A percentile compares a stretch with the other conserved stretches of the same genome.
phyloP scores from a whole-genome alignment of 371 early-diverging fungal genomes.

The Mucor irregularis region DNA sequence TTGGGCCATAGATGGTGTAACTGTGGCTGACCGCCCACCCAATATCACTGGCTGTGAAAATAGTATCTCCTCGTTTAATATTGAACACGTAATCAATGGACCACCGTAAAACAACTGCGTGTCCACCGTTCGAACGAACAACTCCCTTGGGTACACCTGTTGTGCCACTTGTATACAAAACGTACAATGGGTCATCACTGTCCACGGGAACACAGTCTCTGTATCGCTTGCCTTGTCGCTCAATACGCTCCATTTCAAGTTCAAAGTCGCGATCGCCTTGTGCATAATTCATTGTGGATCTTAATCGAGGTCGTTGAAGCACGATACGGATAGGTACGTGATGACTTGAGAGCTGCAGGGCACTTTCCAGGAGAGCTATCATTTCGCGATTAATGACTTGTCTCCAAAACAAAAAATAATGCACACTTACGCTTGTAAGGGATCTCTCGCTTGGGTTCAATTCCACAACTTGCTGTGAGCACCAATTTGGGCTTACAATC shows the following conservation, averaged over 20 bases:
- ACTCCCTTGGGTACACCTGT: conserved; percentile 90
- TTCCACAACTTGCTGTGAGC: conserved; percentile 78
- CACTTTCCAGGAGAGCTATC: conserved; percentile 67
- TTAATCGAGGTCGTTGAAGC: conserved; percentile 60
- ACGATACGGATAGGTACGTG: conserved; percentile 57
- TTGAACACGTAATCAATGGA: conserved; percentile 83
- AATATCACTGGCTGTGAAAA: conserved; percentile 87
- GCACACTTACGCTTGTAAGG: conserved; percentile 59
- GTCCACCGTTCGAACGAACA: conserved; percentile 88
- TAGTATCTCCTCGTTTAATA: conserved; percentile 68
- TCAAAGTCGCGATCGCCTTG: conserved; percentile 67
- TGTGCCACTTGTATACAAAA: conserved; percentile 92
- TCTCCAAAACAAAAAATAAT: background rate
- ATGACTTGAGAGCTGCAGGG: conserved; percentile 55
- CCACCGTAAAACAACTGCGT: conserved; percentile 80
- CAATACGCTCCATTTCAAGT: conserved; percentile 48
- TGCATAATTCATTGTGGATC: conserved; percentile 45
- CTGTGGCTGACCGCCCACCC: conserved; percentile 96
- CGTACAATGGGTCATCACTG: conserved; percentile 89
- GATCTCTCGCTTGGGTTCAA: conserved; percentile 67
- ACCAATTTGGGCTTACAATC: conserved; percentile 77
- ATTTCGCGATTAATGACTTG: conserved; percentile 11
- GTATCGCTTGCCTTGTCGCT: conserved; percentile 28
- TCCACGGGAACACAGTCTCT: conserved; percentile 68
- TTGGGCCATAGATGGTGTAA: conserved; percentile 90